phyloP scores from a whole-genome alignment of 768 basidiomycete genomes.

The Nevesoporus exiguus region DNA sequence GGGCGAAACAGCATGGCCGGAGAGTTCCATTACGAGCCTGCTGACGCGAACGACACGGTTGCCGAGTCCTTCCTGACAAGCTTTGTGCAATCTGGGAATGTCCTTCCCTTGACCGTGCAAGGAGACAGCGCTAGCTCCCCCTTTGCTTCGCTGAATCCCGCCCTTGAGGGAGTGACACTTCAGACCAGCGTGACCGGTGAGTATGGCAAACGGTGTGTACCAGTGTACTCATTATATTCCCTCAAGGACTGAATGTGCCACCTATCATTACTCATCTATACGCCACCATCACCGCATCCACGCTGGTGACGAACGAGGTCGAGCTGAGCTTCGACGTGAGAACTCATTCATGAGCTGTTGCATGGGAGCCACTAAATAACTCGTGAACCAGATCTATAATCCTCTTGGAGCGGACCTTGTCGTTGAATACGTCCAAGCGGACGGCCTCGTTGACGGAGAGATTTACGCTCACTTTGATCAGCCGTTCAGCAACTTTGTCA shows the following conservation, averaged over 20 bases:
- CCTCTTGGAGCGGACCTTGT: conserved; percentile 56
- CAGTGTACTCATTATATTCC: not conserved
- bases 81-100: conserved; percentile 53
- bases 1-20: conserved; percentile 50
- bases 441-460: conserved; percentile 47
- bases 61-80: conserved; percentile 58
- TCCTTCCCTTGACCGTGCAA: conserved; percentile 50
- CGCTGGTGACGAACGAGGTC: conserved; percentile 49
- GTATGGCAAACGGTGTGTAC: not conserved
- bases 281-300: conserved; percentile 49
- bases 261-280: conserved; percentile 56
- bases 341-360: not conserved
- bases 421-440: conserved; percentile 55
- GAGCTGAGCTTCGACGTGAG: conserved; percentile 56
- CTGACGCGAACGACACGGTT: conserved; percentile 60
- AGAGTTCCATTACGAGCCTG: conserved; percentile 68
- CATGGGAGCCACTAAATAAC: not conserved
- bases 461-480: conserved; percentile 59
- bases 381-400: conserved; percentile 43
- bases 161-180: conserved; percentile 51
- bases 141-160: conserved; percentile 54
- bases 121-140: conserved; percentile 62
- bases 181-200: conserved; percentile 48
- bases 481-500: conserved; percentile 50
- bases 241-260: conserved; percentile 45